Evolutionary conservation across 257 asterid species (phyloP).

Genomic region (Phtheirospermum japonicum): DNA sequence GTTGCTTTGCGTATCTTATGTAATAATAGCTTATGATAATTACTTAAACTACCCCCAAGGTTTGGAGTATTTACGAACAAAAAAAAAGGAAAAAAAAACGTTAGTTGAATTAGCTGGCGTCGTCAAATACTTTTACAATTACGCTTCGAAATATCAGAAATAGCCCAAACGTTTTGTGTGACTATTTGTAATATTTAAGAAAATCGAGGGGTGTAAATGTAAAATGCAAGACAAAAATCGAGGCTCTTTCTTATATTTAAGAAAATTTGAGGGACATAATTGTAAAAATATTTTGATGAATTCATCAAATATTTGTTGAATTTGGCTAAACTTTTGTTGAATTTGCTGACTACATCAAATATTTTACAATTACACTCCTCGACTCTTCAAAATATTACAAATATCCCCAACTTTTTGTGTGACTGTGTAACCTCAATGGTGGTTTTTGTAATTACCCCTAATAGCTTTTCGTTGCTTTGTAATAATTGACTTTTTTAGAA

Average conservation of each 20-base stretch:
- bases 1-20: slow-evolving; percentile 11
- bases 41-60: not conserved
- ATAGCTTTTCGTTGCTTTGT: not conserved
- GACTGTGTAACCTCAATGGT: not conserved
- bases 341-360: too few species aligned
- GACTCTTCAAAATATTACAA: too few species aligned
- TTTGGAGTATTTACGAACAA: not conserved
- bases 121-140: not conserved
- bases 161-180: not conserved
- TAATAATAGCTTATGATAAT: slow-evolving; percentile 11
- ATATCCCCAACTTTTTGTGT: too few species aligned
- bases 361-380: too few species aligned
- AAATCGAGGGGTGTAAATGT: not conserved
- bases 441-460: not conserved
- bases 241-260: not conserved
- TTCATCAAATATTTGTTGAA: not conserved
- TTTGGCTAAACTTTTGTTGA: too few species aligned
- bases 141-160: not conserved
- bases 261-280: not conserved
- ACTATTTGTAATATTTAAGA: not conserved
- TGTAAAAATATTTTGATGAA: not conserved
- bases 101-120: not conserved
- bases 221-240: too few species aligned
- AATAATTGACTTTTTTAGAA: slow-evolving; percentile 46
- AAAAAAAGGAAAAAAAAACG: not conserved